Percentiles rank a stretch among this genome's conserved stretches.
phyloP scores from a whole-genome alignment of 192 early-diverging fungal species.

The Umbelopsis ramanniana region DNA sequence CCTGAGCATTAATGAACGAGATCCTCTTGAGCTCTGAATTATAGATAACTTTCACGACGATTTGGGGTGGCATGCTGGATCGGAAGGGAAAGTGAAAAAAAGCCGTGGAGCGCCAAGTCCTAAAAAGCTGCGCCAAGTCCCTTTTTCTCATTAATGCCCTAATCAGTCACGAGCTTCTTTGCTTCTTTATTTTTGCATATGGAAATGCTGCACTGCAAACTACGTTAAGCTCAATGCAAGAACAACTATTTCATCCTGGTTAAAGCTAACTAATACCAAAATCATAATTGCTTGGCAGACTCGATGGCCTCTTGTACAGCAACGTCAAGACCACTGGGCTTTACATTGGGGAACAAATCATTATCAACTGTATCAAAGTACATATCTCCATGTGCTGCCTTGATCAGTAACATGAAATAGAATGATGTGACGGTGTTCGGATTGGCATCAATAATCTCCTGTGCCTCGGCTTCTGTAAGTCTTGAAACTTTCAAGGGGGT shows the following conservation, averaged over 20 bases:
- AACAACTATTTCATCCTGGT: neutral
- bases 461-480: neutral
- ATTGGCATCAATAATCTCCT: neutral
- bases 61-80: constrained; percentile 15
- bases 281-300: neutral
- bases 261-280: neutral
- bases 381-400: neutral
- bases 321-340: neutral
- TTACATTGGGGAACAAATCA: neutral
- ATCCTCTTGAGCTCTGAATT: constrained; percentile 4
- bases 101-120: no score
- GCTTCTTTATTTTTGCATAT: neutral
- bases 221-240: no score
- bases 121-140: neutral
- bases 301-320: neutral
- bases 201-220: no score
- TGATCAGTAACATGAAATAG: neutral
- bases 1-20: constrained; percentile 7
- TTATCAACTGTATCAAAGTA: neutral
- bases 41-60: constrained; percentile 4
- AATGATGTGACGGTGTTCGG: neutral
- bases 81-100: constrained; percentile 2
- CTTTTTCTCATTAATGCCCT: neutral
- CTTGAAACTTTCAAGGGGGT: neutral
- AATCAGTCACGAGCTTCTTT: constrained; percentile 17